phyloP scores from a whole-genome alignment of 352 stramenopile genomes.

The Thalassiosira livingstoniorum region DNA sequence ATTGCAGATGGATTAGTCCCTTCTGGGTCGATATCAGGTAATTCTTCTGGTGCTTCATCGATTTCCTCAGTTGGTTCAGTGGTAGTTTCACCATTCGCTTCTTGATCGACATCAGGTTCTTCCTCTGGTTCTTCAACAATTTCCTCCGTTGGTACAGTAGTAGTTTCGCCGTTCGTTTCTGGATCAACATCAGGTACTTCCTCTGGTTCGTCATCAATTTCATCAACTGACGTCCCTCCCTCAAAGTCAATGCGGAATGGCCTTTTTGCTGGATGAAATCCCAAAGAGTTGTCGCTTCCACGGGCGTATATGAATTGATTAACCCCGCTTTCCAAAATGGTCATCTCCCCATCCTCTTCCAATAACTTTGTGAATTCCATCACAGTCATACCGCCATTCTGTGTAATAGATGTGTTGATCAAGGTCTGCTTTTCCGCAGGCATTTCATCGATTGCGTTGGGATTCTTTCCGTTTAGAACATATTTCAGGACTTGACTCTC shows the following conservation, averaged over 20 bases:
- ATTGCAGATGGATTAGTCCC: no score
- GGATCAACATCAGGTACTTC: no score
- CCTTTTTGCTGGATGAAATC: conserved; percentile 8
- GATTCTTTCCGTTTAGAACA: neutral
- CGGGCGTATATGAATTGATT: conserved; percentile 26
- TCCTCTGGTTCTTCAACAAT: no score
- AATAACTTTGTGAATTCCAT: conserved; percentile 46
- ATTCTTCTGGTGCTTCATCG: no score
- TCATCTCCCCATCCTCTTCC: conserved; percentile 39
- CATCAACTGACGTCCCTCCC: no score
- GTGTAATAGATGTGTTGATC: conserved; percentile 13
- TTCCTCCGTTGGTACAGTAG: no score
- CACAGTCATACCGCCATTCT: conserved; percentile 18
- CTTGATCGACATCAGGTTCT: no score
- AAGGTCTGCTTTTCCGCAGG: conserved; percentile 40
- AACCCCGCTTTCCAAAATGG: conserved; percentile 22
- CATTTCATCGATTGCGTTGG: neutral
- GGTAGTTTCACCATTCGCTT: no score
- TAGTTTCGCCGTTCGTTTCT: no score
- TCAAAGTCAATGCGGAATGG: conserved; percentile 1
- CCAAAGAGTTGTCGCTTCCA: conserved; percentile 10
- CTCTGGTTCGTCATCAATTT: no score
- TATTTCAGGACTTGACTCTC: conserved; percentile 41
- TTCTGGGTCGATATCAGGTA: no score
- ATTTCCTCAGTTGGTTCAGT: no score